Evolutionary conservation across 1,139 yeast species (phyloP), one percentile per base, ranked within the genome.

Genomic region (Candida labiduridarum): DNA sequence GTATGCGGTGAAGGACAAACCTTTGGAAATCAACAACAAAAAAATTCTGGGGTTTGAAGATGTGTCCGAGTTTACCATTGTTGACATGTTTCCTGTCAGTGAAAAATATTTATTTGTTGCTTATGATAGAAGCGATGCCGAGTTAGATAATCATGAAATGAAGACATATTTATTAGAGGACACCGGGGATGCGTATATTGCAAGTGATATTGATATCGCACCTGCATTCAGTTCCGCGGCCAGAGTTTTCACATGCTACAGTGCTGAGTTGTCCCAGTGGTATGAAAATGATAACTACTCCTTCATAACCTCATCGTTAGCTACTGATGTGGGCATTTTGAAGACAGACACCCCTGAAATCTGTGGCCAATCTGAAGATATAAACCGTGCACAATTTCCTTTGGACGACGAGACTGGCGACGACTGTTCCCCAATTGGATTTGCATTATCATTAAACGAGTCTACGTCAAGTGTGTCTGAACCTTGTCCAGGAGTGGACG

Each of bases 391-490:
- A 0, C 79, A 80, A 12, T 72, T 89, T 55, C 96, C 96, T 0
- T 71, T 89, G 56, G 81, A 80, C 61, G 84, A 81, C 14, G 85
- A 78, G 1, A 69, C 84, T 0, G 82, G 79, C 38, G 86, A 81
- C 46, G 96, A 89, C 60, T 79, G 87, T 5, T 80, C 88, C 1
- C 84, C 92, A 0, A 69, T 87, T 18, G 96, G 96, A 1, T 58
- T 87, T 33, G 83, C 80, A 0, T 48, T 89, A 3, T 96, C 89
- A 61, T 60, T 84, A 14, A 69, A 78, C 6, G 70, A 82, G 4
- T 62, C 65, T 1, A 73, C 72, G 6, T 50, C 59, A 0, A 59
- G 58, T 1, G 82, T 85, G 1, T 49, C 60, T 3, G 78, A 80
- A 29, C 89, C 94, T 0, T 80, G 84, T 56, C 65, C 71, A 10